Percentiles rank a stretch among this genome's conserved stretches.
phyloP scores from a whole-genome alignment of 1,284 basidiomycete species.

The Anthracocystis panici-leucophaei region DNA sequence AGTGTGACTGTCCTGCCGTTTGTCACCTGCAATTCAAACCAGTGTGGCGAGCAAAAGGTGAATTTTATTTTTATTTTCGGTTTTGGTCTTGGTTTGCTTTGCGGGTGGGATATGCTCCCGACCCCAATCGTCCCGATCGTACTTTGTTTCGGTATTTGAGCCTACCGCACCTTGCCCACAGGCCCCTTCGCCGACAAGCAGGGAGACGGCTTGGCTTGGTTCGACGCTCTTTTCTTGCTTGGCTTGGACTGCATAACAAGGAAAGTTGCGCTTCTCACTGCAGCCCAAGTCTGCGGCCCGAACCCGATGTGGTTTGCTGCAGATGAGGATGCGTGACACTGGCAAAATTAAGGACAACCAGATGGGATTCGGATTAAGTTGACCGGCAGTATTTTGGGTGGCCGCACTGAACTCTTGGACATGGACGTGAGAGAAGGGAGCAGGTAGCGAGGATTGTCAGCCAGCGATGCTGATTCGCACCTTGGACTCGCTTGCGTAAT shows the following conservation, averaged over 20 bases:
- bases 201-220: neutral
- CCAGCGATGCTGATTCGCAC: too few species aligned
- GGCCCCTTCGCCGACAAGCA: neutral
- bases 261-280: neutral
- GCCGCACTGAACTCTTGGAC: neutral
- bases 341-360: neutral
- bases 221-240: too few species aligned
- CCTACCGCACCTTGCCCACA: neutral
- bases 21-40: too few species aligned
- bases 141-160: conserved; percentile 10
- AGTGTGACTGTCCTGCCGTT: too few species aligned
- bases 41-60: too few species aligned
- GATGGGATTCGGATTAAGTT: neutral
- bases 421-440: too few species aligned
- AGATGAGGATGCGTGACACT: neutral
- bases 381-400: neutral
- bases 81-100: neutral
- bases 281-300: neutral
- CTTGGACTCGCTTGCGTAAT: conserved; percentile 14
- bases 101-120: conserved; percentile 1
- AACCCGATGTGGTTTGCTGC: too few species aligned
- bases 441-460: too few species aligned
- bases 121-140: conserved; percentile 1
- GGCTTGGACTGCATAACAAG: neutral
- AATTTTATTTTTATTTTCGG: too few species aligned